Evolutionary conservation across 352 stramenopile genomes (phyloP), one percentile per base, ranked within the genome.

Genomic region (Phytophthora idaei): DNA sequence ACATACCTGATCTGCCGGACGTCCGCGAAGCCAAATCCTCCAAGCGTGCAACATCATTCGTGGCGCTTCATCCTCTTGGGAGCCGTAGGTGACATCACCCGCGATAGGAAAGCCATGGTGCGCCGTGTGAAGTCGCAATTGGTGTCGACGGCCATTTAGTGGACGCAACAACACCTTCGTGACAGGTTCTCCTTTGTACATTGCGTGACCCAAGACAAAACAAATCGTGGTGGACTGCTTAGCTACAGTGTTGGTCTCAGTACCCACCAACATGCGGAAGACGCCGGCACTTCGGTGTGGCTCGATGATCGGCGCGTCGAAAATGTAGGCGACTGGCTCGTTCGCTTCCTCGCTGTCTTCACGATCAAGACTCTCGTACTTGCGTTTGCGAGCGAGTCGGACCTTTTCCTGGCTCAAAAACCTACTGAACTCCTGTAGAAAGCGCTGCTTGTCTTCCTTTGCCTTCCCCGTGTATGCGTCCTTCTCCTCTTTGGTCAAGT

Each of bases 1-100:
- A 62, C 60, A 44, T 55, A 89, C 81, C 71, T 83, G 71, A 12
- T 79, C 75, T 7, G 73, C 53, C 1, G 70, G 64, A 17, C 73
- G 64, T 27, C 74, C 77, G 28, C 77, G 83, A 49, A 94, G 75
- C 81, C 86, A 91, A 42, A 94, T 85, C 41, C 81, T 82, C 87
- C 87, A 94, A 21, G 87, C 87, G 54, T 94, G 87, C 15, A 94
- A 57, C 87, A 94, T 93, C 84, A 94, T 94, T n/a, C 87, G 83
- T 15, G 81, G 76, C 17, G 87, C 82, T 12, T 78, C 67, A 32
- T 93, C 84, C 5, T 87, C 69, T 14, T 83, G 60, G 12, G 71
- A 77, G 10, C 79, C 84, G 29, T 94, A 94, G 10, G 87, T 94
- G 27, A 85, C 87, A 46, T 94, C 87, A 17, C 87, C 87, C 1